These are phyloP conservation scores for Biscogniauxia marginata DNA, from an alignment of 2,329 filamentous ascomycete genomes.

Conservation along the genomic window DNA sequence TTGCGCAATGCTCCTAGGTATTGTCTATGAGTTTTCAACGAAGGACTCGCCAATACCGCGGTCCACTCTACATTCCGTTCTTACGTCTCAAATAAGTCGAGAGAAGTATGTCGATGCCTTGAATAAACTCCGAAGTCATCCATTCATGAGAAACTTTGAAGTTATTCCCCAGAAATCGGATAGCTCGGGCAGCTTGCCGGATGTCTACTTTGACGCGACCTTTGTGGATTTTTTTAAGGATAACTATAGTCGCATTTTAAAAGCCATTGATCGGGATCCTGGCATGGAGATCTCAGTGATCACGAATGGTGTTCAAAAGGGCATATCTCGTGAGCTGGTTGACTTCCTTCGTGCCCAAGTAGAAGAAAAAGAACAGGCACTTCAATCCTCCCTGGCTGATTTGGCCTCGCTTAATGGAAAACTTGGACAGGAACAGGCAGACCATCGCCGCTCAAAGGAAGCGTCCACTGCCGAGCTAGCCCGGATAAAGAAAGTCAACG, in stretches of 20 bases:
- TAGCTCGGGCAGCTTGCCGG: constrained; percentile 58
- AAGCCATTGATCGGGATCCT: constrained; percentile 88
- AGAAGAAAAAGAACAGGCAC: constrained; percentile 62
- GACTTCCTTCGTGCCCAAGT: constrained; percentile 79
- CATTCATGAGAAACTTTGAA: constrained; percentile 84
- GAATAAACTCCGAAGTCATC: constrained; percentile 72
- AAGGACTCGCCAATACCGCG: constrained; percentile 92
- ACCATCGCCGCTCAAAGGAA: constrained; percentile 67
- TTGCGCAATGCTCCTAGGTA: constrained; percentile 79
- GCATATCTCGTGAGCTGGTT: constrained; percentile 89
- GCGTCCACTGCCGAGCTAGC: constrained; percentile 51
- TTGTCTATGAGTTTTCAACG: constrained; percentile 95
- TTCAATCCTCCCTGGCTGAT: constrained; percentile 48
- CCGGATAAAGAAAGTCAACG: constrained; percentile 64
- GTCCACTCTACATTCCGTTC: constrained; percentile 73
- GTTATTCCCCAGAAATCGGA: constrained; percentile 71
- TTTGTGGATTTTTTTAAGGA: constrained; percentile 97
- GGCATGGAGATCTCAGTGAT: constrained; percentile 81
- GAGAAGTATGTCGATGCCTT: constrained; percentile 86
- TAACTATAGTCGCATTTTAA: constrained; percentile 81
- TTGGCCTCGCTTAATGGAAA: constrained; percentile 49
- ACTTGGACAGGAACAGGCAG: constrained; percentile 70
- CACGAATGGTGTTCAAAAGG: constrained; percentile 77
- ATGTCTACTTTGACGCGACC: constrained; percentile 79
- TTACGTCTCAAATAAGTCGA: constrained; percentile 74